Evolutionary conservation across 2,329 filamentous ascomycete genomes (phyloP).

Genomic region (Trichophyton simii): DNA sequence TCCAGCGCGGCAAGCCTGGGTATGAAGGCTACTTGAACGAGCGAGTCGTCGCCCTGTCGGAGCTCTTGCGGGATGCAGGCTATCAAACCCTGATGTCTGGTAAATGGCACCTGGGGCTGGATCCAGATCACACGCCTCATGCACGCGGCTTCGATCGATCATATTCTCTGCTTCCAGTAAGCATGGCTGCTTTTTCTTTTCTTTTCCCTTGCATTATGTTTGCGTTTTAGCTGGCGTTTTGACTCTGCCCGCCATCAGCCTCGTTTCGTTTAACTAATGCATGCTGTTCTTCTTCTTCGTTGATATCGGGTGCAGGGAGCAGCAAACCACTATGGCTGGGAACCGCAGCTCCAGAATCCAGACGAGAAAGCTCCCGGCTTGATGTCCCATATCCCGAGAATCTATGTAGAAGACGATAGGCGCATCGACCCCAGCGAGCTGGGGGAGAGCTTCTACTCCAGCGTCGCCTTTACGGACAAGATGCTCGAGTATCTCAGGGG

Average conservation of each 20-base stretch:
- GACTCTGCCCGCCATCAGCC: background rate
- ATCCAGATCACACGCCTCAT: slow-evolving; percentile 43
- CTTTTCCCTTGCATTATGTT: background rate
- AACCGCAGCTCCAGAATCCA: slow-evolving; percentile 31
- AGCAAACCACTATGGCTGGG: slow-evolving; percentile 44
- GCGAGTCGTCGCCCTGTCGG: slow-evolving; percentile 45
- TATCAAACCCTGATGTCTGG: slow-evolving; percentile 51
- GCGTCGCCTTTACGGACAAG: slow-evolving; percentile 41
- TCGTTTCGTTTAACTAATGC: no score
- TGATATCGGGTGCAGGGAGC: slow-evolving; percentile 1
- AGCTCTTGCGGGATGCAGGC: slow-evolving; percentile 46
- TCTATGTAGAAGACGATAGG: slow-evolving; percentile 36
- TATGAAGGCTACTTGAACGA: slow-evolving; percentile 54
- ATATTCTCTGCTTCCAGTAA: slow-evolving; percentile 47
- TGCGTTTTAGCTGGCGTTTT: background rate
- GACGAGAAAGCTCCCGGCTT: slow-evolving; percentile 31
- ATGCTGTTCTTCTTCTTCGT: background rate
- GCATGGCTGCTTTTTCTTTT: slow-evolving; percentile 30
- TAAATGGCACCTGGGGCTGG: slow-evolving; percentile 53
- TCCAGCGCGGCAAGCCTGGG: slow-evolving; percentile 46
- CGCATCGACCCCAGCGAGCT: slow-evolving; percentile 31
- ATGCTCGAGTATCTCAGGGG: slow-evolving; percentile 42
- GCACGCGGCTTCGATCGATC: slow-evolving; percentile 47
- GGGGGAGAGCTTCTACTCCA: slow-evolving; percentile 43
- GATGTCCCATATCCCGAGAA: slow-evolving; percentile 31